Evolutionary conservation across 1,284 basidiomycete species (phyloP).

Genomic region (Rhodotorula sp.): DNA sequence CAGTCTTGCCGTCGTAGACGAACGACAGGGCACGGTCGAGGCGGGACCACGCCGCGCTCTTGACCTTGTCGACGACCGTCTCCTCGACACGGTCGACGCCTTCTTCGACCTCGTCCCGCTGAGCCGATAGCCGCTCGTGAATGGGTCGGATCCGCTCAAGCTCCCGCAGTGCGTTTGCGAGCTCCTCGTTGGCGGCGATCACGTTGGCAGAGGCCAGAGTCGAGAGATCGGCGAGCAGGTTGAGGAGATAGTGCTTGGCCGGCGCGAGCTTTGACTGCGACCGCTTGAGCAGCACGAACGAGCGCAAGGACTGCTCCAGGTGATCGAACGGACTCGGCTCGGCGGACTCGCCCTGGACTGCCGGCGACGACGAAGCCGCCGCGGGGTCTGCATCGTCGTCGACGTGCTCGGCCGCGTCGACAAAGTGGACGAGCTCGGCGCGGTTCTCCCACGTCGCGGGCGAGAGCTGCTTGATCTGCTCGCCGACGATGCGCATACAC

Average conservation of each 20-base stretch:
- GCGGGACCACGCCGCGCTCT: slow-evolving; percentile 53
- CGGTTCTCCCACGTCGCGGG: slow-evolving; percentile 89
- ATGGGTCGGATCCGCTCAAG: slow-evolving; percentile 74
- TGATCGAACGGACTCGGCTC: slow-evolving; percentile 64
- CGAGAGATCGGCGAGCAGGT: slow-evolving; percentile 84
- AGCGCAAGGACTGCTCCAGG: slow-evolving; percentile 87
- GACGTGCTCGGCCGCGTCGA: slow-evolving; percentile 61
- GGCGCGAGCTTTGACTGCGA: slow-evolving; percentile 94
- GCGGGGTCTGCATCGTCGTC: slow-evolving; percentile 34
- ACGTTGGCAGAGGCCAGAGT: slow-evolving; percentile 83
- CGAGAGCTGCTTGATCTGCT: slow-evolving; percentile 90
- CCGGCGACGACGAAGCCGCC: slow-evolving; percentile 1
- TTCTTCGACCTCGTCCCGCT: slow-evolving; percentile 72
- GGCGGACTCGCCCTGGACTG: slow-evolving; percentile 48
- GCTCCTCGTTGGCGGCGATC: slow-evolving; percentile 76
- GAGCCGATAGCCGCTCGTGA: slow-evolving; percentile 78
- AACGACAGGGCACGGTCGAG: slow-evolving; percentile 66
- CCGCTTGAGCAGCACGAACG: slow-evolving; percentile 93
- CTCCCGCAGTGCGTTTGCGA: slow-evolving; percentile 70
- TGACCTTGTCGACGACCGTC: slow-evolving; percentile 61
- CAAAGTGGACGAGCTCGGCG: slow-evolving; percentile 94
- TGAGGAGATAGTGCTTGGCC: slow-evolving; percentile 87
- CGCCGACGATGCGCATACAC: slow-evolving; percentile 82
- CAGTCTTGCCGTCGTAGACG: slow-evolving; percentile 31
- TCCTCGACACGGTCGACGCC: slow-evolving; percentile 80